Conservation (phyloP, 148 eudicot species). For the Polygonum maritimum region DNA sequence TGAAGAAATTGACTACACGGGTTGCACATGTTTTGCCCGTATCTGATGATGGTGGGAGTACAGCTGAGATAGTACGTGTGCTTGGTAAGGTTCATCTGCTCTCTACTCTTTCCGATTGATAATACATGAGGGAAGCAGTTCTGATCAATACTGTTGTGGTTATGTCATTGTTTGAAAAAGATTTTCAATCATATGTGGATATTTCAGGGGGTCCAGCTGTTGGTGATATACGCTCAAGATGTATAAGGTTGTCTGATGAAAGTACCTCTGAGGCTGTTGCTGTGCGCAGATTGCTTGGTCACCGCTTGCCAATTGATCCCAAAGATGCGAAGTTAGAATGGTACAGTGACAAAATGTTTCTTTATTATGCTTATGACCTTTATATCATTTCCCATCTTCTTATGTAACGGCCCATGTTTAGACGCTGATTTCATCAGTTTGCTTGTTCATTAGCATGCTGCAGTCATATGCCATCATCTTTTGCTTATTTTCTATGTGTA, state of each 20-base stretch:
- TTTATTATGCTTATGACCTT: conserved; percentile 8
- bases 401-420: not conserved
- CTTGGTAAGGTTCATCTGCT: conserved; percentile 42
- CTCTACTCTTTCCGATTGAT: not conserved
- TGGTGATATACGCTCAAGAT: conserved; percentile 98
- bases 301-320: conserved; percentile 72
- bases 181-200: not conserved
- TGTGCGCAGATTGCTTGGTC: conserved; percentile 76
- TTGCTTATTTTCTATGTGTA: not conserved
- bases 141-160: not conserved
- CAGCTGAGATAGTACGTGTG: conserved; percentile 98
- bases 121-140: not conserved
- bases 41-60: conserved; percentile 99
- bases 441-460: not conserved
- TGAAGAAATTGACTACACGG: conserved; percentile 78
- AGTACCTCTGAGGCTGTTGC: conserved; percentile 92
- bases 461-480: not conserved
- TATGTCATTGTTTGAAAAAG: not conserved
- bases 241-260: conserved; percentile 83
- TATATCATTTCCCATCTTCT: conserved; percentile 1
- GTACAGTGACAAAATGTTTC: conserved; percentile 27
- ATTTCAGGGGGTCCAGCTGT: conserved; percentile 93
- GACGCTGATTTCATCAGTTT: not conserved
- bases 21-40: conserved; percentile 97
- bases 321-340: conserved; percentile 79